These are phyloP conservation scores for Gossypium sturtianum DNA, from an alignment of 345 rosid genomes.

Conservation along the genomic window DNA sequence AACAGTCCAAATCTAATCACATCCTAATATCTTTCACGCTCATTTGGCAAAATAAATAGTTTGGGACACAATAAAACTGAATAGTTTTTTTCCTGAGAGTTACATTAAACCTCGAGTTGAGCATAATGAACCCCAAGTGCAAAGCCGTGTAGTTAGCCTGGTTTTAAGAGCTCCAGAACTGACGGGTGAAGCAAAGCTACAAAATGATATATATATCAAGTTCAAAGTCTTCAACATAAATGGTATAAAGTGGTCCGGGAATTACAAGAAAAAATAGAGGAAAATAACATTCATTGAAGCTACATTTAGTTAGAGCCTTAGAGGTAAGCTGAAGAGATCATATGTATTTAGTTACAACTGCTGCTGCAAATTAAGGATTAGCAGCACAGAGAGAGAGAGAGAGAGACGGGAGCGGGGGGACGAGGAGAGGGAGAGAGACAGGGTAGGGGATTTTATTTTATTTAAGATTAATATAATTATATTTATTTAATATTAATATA, in stretches of 20 bases:
- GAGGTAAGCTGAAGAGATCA: not conserved
- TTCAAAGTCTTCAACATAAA: not conserved
- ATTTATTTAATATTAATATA: no score
- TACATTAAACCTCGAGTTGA: not conserved
- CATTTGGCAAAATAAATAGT: not conserved
- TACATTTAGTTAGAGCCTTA: not conserved
- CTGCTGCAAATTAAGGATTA: no score
- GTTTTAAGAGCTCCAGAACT: constrained; percentile 62
- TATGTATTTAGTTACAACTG: not conserved
- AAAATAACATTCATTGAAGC: not conserved
- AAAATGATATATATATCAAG: not conserved
- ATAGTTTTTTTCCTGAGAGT: not conserved
- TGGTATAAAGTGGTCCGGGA: not conserved
- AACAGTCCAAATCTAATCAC: not conserved
- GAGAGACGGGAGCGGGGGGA: no score
- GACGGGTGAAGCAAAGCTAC: constrained; percentile 74
- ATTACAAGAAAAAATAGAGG: no score
- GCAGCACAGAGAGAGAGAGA: no score
- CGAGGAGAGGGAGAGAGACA: no score
- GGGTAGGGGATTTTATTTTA: no score
- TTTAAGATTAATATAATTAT: no score
- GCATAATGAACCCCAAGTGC: constrained; percentile 45
- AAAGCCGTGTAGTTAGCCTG: constrained; percentile 58
- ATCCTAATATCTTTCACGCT: not conserved
- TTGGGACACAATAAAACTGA: not conserved